Conservation (phyloP, 208 protist species). For the Acanthamoeba sp. region DNA sequence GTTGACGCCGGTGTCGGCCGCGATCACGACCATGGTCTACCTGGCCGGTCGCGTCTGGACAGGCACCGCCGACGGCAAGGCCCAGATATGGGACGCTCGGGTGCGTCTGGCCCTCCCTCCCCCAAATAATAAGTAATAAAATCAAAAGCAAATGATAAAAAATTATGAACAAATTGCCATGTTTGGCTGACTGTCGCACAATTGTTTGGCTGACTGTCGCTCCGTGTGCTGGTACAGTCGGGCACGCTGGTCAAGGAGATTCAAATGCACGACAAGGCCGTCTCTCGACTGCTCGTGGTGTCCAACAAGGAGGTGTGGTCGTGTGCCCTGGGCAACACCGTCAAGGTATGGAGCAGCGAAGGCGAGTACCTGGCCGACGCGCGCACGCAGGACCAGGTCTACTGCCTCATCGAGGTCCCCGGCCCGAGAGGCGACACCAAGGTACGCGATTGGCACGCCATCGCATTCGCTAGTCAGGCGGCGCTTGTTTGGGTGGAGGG, state of each 20-base stretch:
- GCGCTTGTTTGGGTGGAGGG: too few relatives aligned
- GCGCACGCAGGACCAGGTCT: constrained; percentile 43
- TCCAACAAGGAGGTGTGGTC: constrained; percentile 51
- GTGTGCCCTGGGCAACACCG: neutral
- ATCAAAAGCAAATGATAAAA: too few relatives aligned
- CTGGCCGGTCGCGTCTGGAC: constrained; percentile 33
- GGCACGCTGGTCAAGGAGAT: constrained; percentile 25
- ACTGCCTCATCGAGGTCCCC: constrained; percentile 35
- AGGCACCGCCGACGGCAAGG: constrained; percentile 4
- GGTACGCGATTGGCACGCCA: neutral
- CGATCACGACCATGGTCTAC: constrained; percentile 27
- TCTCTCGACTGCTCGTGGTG: constrained; percentile 10
- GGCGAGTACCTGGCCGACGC: constrained; percentile 45
- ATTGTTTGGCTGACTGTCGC: neutral
- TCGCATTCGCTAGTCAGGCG: too few relatives aligned
- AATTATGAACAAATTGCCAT: too few relatives aligned
- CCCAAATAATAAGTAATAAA: neutral
- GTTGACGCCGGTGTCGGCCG: neutral
- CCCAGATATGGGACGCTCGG: constrained; percentile 15
- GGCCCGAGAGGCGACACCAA: constrained; percentile 38
- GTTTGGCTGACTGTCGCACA: too few relatives aligned
- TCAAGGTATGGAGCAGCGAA: constrained; percentile 54
- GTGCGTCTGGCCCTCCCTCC: neutral
- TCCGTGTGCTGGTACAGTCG: neutral
- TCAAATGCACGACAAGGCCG: constrained; percentile 21